Conservation (phyloP, 164 flowering plant species). For the Protea cynaroides region DNA sequence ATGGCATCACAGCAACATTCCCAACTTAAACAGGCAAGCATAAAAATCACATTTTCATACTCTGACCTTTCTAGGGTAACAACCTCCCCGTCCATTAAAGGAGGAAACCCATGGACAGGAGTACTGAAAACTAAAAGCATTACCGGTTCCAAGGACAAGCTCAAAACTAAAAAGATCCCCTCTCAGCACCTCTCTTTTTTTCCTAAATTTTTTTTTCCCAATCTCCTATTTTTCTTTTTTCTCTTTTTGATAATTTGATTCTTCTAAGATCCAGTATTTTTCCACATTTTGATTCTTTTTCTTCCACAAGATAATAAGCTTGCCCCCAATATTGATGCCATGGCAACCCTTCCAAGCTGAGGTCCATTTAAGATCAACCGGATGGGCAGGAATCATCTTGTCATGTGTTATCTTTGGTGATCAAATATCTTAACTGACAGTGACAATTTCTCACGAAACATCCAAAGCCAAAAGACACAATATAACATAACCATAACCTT, state of each 20-base stretch:
- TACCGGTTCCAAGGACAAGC: too few relatives aligned
- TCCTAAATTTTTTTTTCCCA: background rate
- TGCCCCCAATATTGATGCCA: background rate
- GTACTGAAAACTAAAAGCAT: too few relatives aligned
- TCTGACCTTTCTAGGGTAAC: too few relatives aligned
- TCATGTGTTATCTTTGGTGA: background rate
- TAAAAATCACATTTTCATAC: too few relatives aligned
- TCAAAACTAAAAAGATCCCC: too few relatives aligned
- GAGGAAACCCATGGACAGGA: too few relatives aligned
- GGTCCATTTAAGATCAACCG: background rate
- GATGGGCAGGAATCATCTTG: background rate
- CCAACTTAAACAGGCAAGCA: too few relatives aligned
- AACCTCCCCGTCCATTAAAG: too few relatives aligned
- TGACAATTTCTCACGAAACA: slow-evolving; percentile 11
- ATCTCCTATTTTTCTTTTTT: background rate
- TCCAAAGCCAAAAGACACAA: slow-evolving; percentile 2
- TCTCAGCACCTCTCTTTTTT: too few relatives aligned
- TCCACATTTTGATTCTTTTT: background rate
- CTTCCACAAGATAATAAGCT: background rate
- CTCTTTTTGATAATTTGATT: background rate
- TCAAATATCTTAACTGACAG: background rate
- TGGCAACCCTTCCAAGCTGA: background rate
- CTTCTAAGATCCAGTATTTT: background rate
- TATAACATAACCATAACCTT: background rate
- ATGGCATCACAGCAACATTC: too few relatives aligned